Conservation (phyloP, 805 yeast species). For the Candida gorgasii region DNA sequence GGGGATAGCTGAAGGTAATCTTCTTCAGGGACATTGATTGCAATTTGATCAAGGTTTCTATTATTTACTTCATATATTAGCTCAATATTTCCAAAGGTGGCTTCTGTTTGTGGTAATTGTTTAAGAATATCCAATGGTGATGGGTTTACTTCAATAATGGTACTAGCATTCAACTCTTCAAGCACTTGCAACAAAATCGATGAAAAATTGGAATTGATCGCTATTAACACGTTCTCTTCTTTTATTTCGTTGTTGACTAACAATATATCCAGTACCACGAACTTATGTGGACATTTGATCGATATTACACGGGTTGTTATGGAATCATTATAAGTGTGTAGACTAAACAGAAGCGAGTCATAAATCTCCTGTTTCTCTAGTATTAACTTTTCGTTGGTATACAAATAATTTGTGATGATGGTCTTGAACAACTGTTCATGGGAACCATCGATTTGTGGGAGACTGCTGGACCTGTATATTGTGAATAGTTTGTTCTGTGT, state of each 20-base stretch:
- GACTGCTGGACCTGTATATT: constrained; percentile 3
- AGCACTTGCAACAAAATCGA: constrained; percentile 4
- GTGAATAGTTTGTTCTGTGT: constrained; percentile 1
- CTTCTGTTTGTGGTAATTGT: background rate
- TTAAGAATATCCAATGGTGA: background rate
- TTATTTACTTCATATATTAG: constrained; percentile 10
- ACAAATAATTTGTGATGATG: constrained; percentile 6
- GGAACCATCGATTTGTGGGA: too few relatives aligned
- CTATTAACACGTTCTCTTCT: constrained; percentile 1
- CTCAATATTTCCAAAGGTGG: constrained; percentile 14
- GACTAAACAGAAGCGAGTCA: background rate
- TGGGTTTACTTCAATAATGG: background rate
- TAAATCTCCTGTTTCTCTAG: constrained; percentile 4
- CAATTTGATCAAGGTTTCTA: constrained; percentile 21
- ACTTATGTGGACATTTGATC: constrained; percentile 2
- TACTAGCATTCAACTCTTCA: background rate
- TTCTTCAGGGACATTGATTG: constrained; percentile 18
- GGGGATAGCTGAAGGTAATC: constrained; percentile 2
- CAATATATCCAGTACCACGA: constrained; percentile 3
- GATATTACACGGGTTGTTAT: background rate
- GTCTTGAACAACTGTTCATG: constrained; percentile 1
- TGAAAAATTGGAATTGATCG: constrained; percentile 4
- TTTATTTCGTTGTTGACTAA: background rate
- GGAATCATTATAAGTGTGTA: background rate
- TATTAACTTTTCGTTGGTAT: constrained; percentile 3